These are phyloP conservation scores for Chalaropsis ovoidea DNA, from an alignment of 2,329 filamentous ascomycete species.

Conservation along the genomic window DNA sequence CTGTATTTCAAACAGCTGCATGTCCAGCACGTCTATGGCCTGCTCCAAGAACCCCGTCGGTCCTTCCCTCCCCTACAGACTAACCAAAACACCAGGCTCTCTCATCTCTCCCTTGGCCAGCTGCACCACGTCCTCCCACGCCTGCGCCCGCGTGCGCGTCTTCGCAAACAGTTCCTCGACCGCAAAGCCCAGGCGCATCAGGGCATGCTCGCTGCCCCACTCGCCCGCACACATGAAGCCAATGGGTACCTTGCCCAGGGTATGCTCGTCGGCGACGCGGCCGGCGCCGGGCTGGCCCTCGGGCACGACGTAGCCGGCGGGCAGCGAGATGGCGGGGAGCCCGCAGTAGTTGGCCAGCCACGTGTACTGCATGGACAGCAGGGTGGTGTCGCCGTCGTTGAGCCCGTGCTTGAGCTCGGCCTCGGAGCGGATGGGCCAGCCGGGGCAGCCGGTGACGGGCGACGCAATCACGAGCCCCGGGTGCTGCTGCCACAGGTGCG, in stretches of 20 bases:
- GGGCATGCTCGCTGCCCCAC: constrained; percentile 42
- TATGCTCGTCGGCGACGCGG: constrained; percentile 30
- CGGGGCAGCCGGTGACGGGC: constrained; percentile 50
- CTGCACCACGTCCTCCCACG: constrained; percentile 40
- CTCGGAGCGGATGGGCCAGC: constrained; percentile 36
- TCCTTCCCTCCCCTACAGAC: constrained; percentile 1
- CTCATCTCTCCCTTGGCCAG: constrained; percentile 30
- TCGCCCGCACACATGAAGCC: constrained; percentile 48
- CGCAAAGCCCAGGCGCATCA: constrained; percentile 42
- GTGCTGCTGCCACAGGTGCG: constrained; percentile 52
- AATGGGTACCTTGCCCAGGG: constrained; percentile 38
- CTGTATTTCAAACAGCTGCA: too few relatives aligned
- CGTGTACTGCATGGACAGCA: constrained; percentile 41
- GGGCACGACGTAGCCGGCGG: constrained; percentile 38
- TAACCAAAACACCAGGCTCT: not conserved
- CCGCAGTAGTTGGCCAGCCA: constrained; percentile 46
- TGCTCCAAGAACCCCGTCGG: too few relatives aligned
- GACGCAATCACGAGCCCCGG: constrained; percentile 62
- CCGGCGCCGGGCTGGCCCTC: constrained; percentile 31
- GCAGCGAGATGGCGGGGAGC: constrained; percentile 38
- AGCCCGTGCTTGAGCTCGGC: constrained; percentile 36
- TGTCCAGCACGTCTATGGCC: too few relatives aligned
- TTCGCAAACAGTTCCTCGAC: constrained; percentile 36
- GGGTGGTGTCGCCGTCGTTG: constrained; percentile 40
- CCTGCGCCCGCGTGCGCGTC: constrained; percentile 32